phyloP scores from a whole-genome alignment of 2,329 filamentous ascomycete genomes.

The Botrytis deweyae region DNA sequence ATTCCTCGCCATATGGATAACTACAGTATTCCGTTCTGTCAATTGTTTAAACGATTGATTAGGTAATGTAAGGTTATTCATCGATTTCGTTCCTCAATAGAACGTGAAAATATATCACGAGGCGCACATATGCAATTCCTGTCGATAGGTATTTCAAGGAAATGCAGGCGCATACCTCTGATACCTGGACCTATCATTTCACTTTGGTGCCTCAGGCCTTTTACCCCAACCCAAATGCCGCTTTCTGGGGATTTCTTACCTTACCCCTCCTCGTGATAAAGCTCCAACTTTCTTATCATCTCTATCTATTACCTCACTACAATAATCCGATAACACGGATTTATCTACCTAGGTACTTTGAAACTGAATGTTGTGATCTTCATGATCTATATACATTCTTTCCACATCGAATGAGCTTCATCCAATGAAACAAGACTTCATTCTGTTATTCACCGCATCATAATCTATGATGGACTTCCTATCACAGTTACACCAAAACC shows the following conservation, averaged over 20 bases:
- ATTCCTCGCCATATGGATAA: neutral
- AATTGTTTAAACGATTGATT: neutral
- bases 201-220: neutral
- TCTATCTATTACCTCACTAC: constrained; percentile 22
- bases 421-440: neutral
- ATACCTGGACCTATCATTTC: neutral
- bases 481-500: constrained; percentile 11
- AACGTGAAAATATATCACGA: neutral
- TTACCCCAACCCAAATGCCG: neutral
- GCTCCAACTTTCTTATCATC: constrained; percentile 19
- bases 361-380: neutral
- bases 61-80: neutral
- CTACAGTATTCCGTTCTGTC: neutral
- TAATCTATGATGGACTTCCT: neutral
- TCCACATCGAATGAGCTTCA: neutral
- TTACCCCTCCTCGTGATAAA: constrained; percentile 19
- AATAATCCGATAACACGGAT: neutral
- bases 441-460: neutral
- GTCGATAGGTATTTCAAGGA: neutral
- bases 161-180: neutral
- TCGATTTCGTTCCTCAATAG: neutral
- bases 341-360: neutral
- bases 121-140: neutral
- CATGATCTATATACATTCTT: neutral
- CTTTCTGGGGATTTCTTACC: neutral